A percentile compares a stretch with the other conserved stretches of the same genome.
phyloP scores from a whole-genome alignment of 805 yeast species.

The Allodekkera sacchari region DNA sequence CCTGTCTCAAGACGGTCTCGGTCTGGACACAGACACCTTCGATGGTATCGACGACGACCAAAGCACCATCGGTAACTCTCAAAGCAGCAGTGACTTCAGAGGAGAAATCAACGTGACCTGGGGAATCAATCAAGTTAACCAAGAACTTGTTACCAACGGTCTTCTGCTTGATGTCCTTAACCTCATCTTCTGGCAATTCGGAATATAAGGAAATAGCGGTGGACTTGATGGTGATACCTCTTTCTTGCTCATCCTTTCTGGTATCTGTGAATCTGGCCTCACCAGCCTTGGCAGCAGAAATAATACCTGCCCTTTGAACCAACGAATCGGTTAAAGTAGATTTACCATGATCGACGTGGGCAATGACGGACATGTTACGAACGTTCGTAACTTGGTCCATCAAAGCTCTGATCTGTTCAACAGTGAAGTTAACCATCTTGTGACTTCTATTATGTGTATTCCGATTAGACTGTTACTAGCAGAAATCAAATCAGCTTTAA shows the following conservation, averaged over 20 bases:
- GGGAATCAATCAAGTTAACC: slow-evolving; percentile 97
- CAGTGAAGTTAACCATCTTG: slow-evolving; percentile 45
- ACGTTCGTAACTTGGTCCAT: slow-evolving; percentile 99
- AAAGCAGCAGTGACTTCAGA: slow-evolving; percentile 99
- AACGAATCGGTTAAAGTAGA: slow-evolving; percentile 98
- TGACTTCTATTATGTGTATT: too few species aligned
- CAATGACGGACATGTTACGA: slow-evolving; percentile 99
- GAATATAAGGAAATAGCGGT: slow-evolving; percentile 96
- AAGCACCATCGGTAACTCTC: slow-evolving; percentile 99
- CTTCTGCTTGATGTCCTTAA: slow-evolving; percentile 85
- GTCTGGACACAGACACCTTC: slow-evolving; percentile 99
- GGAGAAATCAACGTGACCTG: slow-evolving; percentile 99
- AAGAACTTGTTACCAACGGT: slow-evolving; percentile 90
- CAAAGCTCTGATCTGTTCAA: slow-evolving; percentile 93
- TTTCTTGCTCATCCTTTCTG: slow-evolving; percentile 99
- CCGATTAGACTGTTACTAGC: too few species aligned
- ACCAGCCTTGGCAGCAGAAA: slow-evolving; percentile 99
- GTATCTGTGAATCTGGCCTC: slow-evolving; percentile 99
- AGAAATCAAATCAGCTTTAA: too few species aligned
- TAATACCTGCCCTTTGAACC: slow-evolving; percentile 99
- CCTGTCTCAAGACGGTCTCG: slow-evolving; percentile 98
- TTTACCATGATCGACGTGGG: slow-evolving; percentile 99
- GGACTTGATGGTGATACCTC: slow-evolving; percentile 99
- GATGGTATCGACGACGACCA: slow-evolving; percentile 97
- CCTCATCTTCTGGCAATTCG: slow-evolving; percentile 78